Conservation (phyloP, 495 filamentous ascomycete species). For the Bacidia gigantensis region DNA sequence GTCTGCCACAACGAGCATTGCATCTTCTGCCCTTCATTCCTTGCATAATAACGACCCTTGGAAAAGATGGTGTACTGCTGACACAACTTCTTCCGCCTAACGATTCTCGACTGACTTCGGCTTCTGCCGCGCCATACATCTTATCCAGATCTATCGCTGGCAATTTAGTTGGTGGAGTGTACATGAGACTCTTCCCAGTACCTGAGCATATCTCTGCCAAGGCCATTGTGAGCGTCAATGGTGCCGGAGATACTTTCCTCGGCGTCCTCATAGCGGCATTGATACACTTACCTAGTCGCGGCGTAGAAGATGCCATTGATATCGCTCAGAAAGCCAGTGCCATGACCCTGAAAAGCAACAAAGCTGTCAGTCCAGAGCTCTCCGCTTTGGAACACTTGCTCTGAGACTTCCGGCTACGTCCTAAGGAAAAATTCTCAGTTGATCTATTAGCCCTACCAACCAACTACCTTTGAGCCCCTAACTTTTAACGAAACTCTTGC, state of each 20-base stretch:
- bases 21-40: slow-evolving; percentile 83
- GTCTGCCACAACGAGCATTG: slow-evolving; percentile 67
- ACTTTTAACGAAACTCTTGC: slow-evolving; percentile 43
- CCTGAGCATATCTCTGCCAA: slow-evolving; percentile 42
- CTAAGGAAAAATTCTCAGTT: no score
- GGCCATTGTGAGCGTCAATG: slow-evolving; percentile 79
- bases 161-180: slow-evolving; percentile 60
- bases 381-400: background rate
- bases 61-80: slow-evolving; percentile 62
- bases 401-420: no score
- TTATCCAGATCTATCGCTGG: slow-evolving; percentile 38
- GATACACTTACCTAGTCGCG: slow-evolving; percentile 21
- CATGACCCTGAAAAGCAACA: slow-evolving; percentile 55
- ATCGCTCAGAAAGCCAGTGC: slow-evolving; percentile 60
- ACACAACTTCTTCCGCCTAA: slow-evolving; percentile 51
- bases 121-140: slow-evolving; percentile 51
- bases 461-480: slow-evolving; percentile 53
- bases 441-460: no score
- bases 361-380: slow-evolving; percentile 48
- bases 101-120: slow-evolving; percentile 48
- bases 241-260: slow-evolving; percentile 84
- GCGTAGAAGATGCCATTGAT: slow-evolving; percentile 31
- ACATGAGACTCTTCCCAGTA: slow-evolving; percentile 67
- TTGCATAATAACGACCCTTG: slow-evolving; percentile 72
- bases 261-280: slow-evolving; percentile 65